Percentiles rank a stretch among this genome's conserved stretches.
These are phyloP conservation scores for Candida dajiaensis DNA, from an alignment of 805 yeast species.

Conservation along the genomic window DNA sequence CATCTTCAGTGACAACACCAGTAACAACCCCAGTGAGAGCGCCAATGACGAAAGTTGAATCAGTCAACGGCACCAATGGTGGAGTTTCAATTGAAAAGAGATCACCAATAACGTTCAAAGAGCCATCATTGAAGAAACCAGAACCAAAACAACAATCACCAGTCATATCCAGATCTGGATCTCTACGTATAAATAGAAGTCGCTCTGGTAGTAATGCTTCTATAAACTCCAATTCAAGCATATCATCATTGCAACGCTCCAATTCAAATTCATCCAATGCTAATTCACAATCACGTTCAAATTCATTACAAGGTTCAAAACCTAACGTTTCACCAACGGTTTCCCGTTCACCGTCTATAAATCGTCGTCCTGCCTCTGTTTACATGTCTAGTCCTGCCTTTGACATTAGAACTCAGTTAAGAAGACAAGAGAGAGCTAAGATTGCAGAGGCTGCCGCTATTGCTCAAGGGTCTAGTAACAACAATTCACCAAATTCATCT, in stretches of 20 bases:
- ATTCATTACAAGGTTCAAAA: slow-evolving; percentile 1
- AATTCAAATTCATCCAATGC: neutral
- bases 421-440: slow-evolving; percentile 19
- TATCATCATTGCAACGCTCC: slow-evolving; percentile 1
- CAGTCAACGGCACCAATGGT: neutral
- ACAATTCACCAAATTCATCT: slow-evolving; percentile 6
- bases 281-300: slow-evolving; percentile 2
- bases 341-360: slow-evolving; percentile 17
- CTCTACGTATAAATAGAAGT: slow-evolving; percentile 8
- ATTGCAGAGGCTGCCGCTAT: slow-evolving; percentile 3
- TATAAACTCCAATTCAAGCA: slow-evolving; percentile 1
- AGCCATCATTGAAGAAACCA: neutral
- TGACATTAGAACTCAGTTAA: slow-evolving; percentile 23
- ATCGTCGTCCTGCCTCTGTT: slow-evolving; percentile 19
- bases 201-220: slow-evolving; percentile 15
- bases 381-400: slow-evolving; percentile 22
- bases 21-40: neutral
- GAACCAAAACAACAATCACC: neutral
- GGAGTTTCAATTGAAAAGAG: neutral
- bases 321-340: slow-evolving; percentile 13
- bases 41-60: neutral
- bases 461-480: neutral
- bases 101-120: neutral
- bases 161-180: slow-evolving; percentile 10
- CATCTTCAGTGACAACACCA: slow-evolving; percentile 7